Evolutionary conservation across 345 rosid genomes (phyloP).

Genomic region (Eucalyptus curtisii): DNA sequence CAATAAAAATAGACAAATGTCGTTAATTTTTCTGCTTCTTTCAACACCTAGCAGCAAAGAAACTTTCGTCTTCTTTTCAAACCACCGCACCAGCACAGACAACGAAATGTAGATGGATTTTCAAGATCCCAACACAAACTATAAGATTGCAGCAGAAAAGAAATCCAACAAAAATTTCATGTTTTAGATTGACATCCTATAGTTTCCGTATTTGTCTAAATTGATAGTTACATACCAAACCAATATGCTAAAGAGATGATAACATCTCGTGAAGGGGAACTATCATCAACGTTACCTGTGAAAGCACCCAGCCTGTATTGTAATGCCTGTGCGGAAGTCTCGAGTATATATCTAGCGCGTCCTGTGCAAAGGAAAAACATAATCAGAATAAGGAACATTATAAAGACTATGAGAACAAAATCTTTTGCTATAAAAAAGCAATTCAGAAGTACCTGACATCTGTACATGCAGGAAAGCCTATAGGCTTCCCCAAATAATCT

Average conservation of each 20-base stretch:
- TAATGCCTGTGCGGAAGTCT: conserved; percentile 84
- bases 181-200: background rate
- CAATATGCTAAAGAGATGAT: background rate
- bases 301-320: conserved; percentile 94
- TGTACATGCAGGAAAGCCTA: conserved; percentile 76
- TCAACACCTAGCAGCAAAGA: background rate
- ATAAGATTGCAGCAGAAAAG: background rate
- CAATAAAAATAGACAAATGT: background rate
- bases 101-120: background rate
- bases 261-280: background rate
- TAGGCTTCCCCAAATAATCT: conserved; percentile 88
- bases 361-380: conserved; percentile 36
- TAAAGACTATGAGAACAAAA: background rate
- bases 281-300: conserved; percentile 44
- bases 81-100: background rate
- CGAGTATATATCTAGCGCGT: conserved; percentile 62
- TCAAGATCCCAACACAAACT: background rate
- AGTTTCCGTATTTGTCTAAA: background rate
- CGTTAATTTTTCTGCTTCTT: background rate
- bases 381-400: background rate
- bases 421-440: background rate
- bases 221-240: background rate
- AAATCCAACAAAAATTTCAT: background rate
- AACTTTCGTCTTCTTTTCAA: background rate
- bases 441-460: conserved; percentile 54